Evolutionary conservation across 352 stramenopile genomes (phyloP).

Genomic region (Pilasporangium apinafurcum): DNA sequence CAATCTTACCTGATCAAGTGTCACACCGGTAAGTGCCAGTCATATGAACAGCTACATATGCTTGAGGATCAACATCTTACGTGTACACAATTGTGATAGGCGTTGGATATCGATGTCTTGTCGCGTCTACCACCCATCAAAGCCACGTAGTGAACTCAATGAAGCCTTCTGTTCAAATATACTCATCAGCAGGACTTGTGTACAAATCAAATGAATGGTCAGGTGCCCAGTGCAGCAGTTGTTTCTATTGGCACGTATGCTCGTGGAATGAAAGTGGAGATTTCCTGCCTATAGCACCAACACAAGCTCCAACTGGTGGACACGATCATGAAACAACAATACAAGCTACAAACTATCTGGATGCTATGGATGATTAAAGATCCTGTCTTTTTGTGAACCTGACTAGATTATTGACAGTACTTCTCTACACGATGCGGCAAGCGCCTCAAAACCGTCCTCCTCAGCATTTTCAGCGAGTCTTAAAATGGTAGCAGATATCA

Average conservation of each 20-base stretch:
- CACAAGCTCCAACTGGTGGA: too few species aligned
- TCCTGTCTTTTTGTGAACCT: too few species aligned
- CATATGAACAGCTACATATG: background rate
- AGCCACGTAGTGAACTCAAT: slow-evolving; percentile 11
- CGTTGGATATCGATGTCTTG: slow-evolving; percentile 28
- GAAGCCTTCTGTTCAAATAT: slow-evolving; percentile 43
- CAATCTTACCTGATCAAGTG: slow-evolving; percentile 27
- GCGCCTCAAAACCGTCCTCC: slow-evolving; percentile 33
- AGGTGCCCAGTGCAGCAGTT: slow-evolving; percentile 18
- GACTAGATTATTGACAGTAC: slow-evolving; percentile 19
- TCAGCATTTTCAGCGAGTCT: slow-evolving; percentile 36
- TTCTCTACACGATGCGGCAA: slow-evolving; percentile 27
- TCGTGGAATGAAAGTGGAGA: slow-evolving; percentile 27
- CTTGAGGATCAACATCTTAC: too few species aligned
- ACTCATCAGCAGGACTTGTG: slow-evolving; percentile 31
- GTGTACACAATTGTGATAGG: slow-evolving; percentile 1
- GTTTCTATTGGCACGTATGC: slow-evolving; percentile 54
- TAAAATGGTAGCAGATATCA: slow-evolving; percentile 39
- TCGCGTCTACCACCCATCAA: slow-evolving; percentile 19
- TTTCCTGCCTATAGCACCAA: too few species aligned
- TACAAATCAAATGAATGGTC: slow-evolving; percentile 16
- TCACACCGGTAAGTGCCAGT: slow-evolving; percentile 7
- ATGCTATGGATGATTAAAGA: too few species aligned
- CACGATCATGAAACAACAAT: too few species aligned
- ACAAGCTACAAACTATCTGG: too few species aligned